Base-by-base conservation (phyloP, 1,284 basidiomycete species). In the Heterobasidion annosum region DNA sequence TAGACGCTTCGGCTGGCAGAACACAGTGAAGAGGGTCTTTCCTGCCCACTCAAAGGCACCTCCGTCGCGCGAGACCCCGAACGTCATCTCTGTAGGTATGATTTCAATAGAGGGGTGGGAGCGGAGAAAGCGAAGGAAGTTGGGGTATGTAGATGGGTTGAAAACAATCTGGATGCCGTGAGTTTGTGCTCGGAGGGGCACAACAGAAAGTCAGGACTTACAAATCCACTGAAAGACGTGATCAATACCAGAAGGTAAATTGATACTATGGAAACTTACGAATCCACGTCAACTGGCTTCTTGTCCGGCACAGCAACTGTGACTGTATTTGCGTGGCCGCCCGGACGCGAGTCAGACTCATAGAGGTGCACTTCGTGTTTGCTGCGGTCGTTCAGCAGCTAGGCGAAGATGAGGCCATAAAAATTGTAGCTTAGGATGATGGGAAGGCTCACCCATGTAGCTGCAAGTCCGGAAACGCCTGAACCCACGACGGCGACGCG, bases 251-350 rank as follows among this genome's bases (percentile, higher is more conserved):
- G 50, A 53, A 53, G 13, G 51, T 19, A 50, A 48, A 15, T 54
- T 16, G 44, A 43, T 34, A 51, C 47, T 35, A 52, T 19, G 33
- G 34, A 49, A 16, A 77, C 83, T 57, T 70, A 88, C 81, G 83
- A 85, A 68, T 91, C 88, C 4, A 90, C 86, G 50, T 79, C 72
- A 1, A 83, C 73, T 13, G 66, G 51, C 13, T 63, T 53, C 52
- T 75, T 68, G 50, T 72, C 68, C 34, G 70, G 73, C 46, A 67
- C 71, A 10, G 63, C 67, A 64, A 83, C 91, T 15, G 65, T 66
- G 12, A 89, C 82, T 0, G 89, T 92, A 63, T 93, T 85, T 15
- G 88, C 86, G 66, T 93, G 90, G 1, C 90, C 90, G 18, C 91
- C 90, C 0, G 83, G 77, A 51, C 84, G 78, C 49, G 69, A 66